Base-by-base conservation (phyloP, 2,329 filamentous ascomycete species). In the Didymella pinodella region DNA sequence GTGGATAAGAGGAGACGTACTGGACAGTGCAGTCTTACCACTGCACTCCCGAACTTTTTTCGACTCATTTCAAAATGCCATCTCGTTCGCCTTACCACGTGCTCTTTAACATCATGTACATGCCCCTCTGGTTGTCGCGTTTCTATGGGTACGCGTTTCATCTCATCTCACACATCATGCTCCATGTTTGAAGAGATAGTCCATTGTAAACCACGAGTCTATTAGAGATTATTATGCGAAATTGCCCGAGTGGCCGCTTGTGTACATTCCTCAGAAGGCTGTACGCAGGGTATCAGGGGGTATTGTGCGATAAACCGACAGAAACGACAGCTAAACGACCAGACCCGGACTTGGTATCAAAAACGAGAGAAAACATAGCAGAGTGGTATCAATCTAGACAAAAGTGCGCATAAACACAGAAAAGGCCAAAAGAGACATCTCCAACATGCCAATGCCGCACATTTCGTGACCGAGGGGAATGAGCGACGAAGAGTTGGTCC, bases 301-400 rank as follows among this genome's bases (percentile, higher is more conserved):
- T 77, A 77, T 78, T 75, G 58, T 69, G 74, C 74, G 67, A 67
- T 70, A 70, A 77, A 74, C 59, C 65, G 70, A 65, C 57, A 65
- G 59, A 65, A 70, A 65, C 65, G 69, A 75, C 68, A 70, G 67
- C 65, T 29, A 54, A 63, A 55, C 63, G 64, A 69, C 65, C 68
- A 67, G 65, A 55, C 36, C 63, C 69, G 49, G 62, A 69, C 67
- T 63, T 76, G 75, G 73, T 76, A 77, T 74, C 74, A 76, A 76
- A 75, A 54, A 75, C 54, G 67, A 73, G 67, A 74, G 65, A 72
- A 72, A 75, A 72, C 67, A 73, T 64, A 72, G 72, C 70, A 75
- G 62, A 74, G 75, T 78, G 76, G 75, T 78, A 78, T 77, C 76
- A 78, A 76, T 77, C 76, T 78, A 77, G 75, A 75, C 70, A 75